These are phyloP conservation scores for Pythium brachiatum DNA, from an alignment of 352 stramenopile species.

Conservation along the genomic window DNA sequence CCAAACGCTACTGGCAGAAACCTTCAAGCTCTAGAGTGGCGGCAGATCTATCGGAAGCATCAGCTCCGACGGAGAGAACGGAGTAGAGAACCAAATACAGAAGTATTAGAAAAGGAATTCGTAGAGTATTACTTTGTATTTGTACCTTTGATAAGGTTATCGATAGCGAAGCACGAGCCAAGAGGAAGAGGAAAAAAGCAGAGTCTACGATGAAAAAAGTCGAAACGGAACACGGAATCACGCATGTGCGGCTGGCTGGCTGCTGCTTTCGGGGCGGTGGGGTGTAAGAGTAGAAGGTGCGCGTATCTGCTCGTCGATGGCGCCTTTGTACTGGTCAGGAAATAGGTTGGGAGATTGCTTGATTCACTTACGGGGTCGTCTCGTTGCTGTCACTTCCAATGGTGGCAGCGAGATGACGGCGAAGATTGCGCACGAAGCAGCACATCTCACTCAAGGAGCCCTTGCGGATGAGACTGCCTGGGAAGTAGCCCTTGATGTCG, in stretches of 20 bases:
- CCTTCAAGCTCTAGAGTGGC: conserved; percentile 4
- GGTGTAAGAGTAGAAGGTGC: not conserved
- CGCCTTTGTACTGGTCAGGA: not conserved
- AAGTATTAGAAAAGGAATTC: not conserved
- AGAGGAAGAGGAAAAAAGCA: not conserved
- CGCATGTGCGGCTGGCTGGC: not conserved
- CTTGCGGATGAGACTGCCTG: conserved; percentile 73
- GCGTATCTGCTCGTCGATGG: conserved; percentile 19
- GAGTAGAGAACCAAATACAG: not conserved
- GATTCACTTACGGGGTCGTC: conserved; percentile 9
- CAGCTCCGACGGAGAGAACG: not conserved
- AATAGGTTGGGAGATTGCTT: not conserved
- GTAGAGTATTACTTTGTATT: not conserved
- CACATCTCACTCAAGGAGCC: conserved; percentile 73
- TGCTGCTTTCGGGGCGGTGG: not conserved
- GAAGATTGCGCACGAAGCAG: conserved; percentile 80
- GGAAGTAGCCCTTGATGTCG: conserved; percentile 86
- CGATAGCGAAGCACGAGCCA: not conserved
- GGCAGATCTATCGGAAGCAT: not conserved
- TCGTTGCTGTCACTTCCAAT: conserved; percentile 34
- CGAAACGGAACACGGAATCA: conserved; percentile 3
- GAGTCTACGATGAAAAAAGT: conserved; percentile 2
- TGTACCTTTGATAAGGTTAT: conserved; percentile 2
- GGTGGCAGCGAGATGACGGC: conserved; percentile 58
- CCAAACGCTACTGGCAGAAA: not conserved